phyloP scores from a whole-genome alignment of 1,139 yeast genomes.

The Kluyveromyces sp. region DNA sequence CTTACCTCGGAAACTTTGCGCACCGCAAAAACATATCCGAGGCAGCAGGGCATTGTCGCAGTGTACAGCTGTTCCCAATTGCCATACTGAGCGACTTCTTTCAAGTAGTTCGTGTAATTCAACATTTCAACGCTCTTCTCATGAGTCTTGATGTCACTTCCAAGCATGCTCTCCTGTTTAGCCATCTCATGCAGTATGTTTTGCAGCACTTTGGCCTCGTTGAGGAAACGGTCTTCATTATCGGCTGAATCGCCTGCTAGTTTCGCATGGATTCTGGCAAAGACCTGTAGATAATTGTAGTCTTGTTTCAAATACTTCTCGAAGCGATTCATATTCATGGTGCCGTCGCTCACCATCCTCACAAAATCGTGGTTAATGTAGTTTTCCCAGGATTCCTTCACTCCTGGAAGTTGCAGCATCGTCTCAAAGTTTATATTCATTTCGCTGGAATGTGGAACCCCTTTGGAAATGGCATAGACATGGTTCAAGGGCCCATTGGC shows the following conservation, averaged over 20 bases:
- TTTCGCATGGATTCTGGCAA: conserved; percentile 62
- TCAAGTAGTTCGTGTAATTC: conserved; percentile 53
- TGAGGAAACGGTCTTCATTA: conserved; percentile 49
- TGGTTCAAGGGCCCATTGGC: conserved; percentile 71
- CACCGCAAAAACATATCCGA: conserved; percentile 57
- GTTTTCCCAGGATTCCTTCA: conserved; percentile 48
- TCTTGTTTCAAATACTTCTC: conserved; percentile 63
- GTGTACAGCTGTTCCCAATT: conserved; percentile 61
- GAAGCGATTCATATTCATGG: conserved; percentile 46
- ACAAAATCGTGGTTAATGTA: conserved; percentile 64
- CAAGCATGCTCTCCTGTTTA: conserved; percentile 52
- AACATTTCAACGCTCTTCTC: conserved; percentile 2
- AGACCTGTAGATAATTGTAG: conserved; percentile 59
- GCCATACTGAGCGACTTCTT: conserved; percentile 43
- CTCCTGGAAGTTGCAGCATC: conserved; percentile 50
- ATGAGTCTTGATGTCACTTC: conserved; percentile 17
- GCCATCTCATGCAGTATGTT: conserved; percentile 35
- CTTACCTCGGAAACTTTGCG: conserved; percentile 17
- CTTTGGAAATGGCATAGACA: conserved; percentile 28
- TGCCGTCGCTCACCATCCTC: conserved; percentile 43
- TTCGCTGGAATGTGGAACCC: background rate
- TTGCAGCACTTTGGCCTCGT: conserved; percentile 40
- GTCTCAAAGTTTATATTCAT: conserved; percentile 35
- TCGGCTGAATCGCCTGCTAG: conserved; percentile 48
- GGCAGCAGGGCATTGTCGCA: conserved; percentile 70